phyloP scores from a whole-genome alignment of 306 rosid genomes.

The Sechiopsis laciniata region DNA sequence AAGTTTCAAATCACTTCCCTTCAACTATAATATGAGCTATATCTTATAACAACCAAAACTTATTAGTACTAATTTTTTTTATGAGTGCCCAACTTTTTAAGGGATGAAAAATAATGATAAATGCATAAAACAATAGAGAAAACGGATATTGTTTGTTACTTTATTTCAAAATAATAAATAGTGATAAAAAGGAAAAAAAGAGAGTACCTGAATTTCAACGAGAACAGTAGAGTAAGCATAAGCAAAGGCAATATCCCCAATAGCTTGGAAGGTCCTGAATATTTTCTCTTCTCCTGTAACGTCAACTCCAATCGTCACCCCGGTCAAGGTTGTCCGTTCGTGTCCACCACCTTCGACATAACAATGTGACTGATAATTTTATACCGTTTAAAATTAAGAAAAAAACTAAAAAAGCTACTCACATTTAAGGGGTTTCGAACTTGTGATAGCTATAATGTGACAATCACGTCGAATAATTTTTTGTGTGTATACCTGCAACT shows the following conservation, averaged over 20 bases:
- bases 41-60: neutral
- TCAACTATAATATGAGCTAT: too few species aligned
- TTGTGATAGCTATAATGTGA: too few species aligned
- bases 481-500: constrained; percentile 37
- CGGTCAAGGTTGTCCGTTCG: constrained; percentile 58
- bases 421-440: too few species aligned
- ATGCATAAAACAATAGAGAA: too few species aligned
- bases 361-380: neutral
- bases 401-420: too few species aligned
- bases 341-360: constrained; percentile 32
- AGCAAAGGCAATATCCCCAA: constrained; percentile 94
- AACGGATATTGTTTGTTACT: too few species aligned
- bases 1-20: neutral
- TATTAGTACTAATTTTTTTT: too few species aligned
- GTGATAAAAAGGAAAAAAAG: neutral
- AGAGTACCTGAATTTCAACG: constrained; percentile 78
- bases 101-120: too few species aligned
- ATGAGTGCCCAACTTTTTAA: neutral
- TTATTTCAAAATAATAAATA: too few species aligned
- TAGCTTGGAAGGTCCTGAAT: constrained; percentile 80
- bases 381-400: too few species aligned
- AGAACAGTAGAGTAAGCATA: constrained; percentile 88
- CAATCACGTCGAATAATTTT: neutral
- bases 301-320: constrained; percentile 73
- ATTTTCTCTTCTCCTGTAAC: constrained; percentile 65